These are phyloP conservation scores for Hyphopichia wangnamkhiaoensis DNA, from an alignment of 1,139 yeast genomes.

Conservation along the genomic window DNA sequence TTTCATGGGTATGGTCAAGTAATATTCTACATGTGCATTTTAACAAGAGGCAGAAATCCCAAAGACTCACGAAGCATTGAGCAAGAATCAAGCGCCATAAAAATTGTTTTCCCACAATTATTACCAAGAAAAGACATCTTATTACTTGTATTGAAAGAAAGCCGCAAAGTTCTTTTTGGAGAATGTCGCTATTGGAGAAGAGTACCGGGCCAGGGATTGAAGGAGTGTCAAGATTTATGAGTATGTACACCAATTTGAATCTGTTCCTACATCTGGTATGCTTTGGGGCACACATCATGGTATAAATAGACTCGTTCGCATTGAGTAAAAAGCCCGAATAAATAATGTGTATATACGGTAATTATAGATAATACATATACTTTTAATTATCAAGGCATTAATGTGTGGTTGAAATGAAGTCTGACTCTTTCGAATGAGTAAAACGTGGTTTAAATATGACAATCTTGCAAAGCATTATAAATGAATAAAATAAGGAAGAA, in stretches of 20 bases:
- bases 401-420: not conserved
- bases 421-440: not conserved
- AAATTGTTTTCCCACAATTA: conserved; percentile 52
- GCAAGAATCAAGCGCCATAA: conserved; percentile 21
- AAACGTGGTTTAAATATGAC: not conserved
- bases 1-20: conserved; percentile 63
- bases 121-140: conserved; percentile 47
- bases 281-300: too few species aligned
- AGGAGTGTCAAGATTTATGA: conserved; percentile 6
- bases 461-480: not conserved
- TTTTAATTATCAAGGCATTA: too few species aligned
- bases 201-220: conserved; percentile 48
- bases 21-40: conserved; percentile 57
- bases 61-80: conserved; percentile 11
- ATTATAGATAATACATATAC: too few species aligned
- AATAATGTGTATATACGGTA: not conserved
- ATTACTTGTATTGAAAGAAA: conserved; percentile 40
- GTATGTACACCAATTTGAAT: too few species aligned
- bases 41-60: conserved; percentile 39
- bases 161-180: conserved; percentile 42
- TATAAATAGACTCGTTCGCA: not conserved
- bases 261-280: too few species aligned
- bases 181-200: conserved; percentile 39
- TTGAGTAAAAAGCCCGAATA: not conserved
- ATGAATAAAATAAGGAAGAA: not conserved